Conservation (phyloP, 2,329 filamentous ascomycete genomes). For the Penicillium sp. region DNA sequence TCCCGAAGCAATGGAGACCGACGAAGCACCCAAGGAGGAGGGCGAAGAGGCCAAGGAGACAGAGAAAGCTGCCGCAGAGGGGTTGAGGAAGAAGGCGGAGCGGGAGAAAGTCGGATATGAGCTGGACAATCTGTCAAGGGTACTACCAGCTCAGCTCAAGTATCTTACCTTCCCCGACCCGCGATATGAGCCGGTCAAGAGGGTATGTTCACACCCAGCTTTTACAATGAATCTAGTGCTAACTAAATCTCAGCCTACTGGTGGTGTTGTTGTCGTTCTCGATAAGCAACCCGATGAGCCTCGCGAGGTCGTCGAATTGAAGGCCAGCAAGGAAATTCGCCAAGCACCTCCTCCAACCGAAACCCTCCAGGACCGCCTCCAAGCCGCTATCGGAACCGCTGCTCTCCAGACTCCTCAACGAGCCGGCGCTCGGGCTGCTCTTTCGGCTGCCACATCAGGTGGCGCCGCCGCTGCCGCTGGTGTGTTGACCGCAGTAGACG, state of each 20-base stretch:
- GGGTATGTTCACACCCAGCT: slow-evolving; percentile 55
- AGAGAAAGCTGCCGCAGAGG: slow-evolving; percentile 57
- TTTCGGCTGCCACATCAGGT: slow-evolving; percentile 25
- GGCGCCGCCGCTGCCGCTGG: slow-evolving; percentile 71
- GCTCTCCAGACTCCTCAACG: slow-evolving; percentile 35
- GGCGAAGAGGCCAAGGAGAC: slow-evolving; percentile 53
- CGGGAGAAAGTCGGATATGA: slow-evolving; percentile 97
- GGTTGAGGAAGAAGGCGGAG: slow-evolving; percentile 81
- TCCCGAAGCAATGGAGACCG: slow-evolving; percentile 80
- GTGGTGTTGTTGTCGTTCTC: slow-evolving; percentile 84
- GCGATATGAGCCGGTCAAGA: slow-evolving; percentile 88
- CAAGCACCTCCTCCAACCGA: slow-evolving; percentile 43
- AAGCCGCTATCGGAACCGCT: slow-evolving; percentile 36
- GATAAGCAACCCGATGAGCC: slow-evolving; percentile 76
- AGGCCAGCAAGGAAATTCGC: slow-evolving; percentile 68
- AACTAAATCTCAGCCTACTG: slow-evolving; percentile 67
- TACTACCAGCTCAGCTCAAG: slow-evolving; percentile 88
- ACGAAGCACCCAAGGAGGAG: slow-evolving; percentile 59
- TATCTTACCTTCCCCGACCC: slow-evolving; percentile 89
- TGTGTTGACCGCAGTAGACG: slow-evolving; percentile 81
- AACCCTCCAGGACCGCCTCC: slow-evolving; percentile 45
- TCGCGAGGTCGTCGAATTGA: slow-evolving; percentile 82
- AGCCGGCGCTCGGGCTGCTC: slow-evolving; percentile 22
- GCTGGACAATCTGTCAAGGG: slow-evolving; percentile 93
- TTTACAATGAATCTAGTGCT: slow-evolving; percentile 32